Evolutionary conservation across 129 eudicot genomes (phyloP).

Genomic region (Ambrosia artemisiifolia): DNA sequence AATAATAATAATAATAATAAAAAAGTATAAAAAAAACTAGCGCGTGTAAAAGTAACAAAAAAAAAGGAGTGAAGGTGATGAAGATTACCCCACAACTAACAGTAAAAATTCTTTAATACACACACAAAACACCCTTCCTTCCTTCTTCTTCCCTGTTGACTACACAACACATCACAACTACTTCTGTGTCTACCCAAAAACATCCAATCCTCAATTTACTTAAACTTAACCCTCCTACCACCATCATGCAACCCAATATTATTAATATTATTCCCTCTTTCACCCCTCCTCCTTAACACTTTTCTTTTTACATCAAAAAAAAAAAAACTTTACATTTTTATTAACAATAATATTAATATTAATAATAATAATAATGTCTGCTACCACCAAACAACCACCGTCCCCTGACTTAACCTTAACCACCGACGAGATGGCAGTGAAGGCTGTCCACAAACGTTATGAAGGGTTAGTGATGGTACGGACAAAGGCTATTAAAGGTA

Average conservation of each 20-base stretch:
- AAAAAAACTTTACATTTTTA: not conserved
- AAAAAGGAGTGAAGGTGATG: constrained; percentile 14
- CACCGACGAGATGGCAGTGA: constrained; percentile 62
- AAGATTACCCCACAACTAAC: constrained; percentile 10
- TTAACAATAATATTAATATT: too few relatives aligned
- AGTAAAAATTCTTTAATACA: constrained; percentile 21
- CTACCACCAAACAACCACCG: constrained; percentile 31
- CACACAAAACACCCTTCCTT: constrained; percentile 12
- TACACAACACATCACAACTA: constrained; percentile 19
- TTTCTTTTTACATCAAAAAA: not conserved
- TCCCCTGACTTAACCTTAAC: not conserved
- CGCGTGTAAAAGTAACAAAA: constrained; percentile 23
- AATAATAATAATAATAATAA: too few relatives aligned
- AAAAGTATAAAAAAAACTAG: not conserved
- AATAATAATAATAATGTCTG: too few relatives aligned
- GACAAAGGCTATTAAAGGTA: constrained; percentile 81
- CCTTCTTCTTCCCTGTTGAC: constrained; percentile 28
- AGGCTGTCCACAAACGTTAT: constrained; percentile 72
- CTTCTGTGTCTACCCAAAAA: constrained; percentile 17
- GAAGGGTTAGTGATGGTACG: constrained; percentile 85
- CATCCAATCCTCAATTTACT: constrained; percentile 24
- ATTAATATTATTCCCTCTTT: constrained; percentile 17
- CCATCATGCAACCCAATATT: constrained; percentile 19
- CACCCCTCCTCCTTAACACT: constrained; percentile 14
- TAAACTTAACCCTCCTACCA: constrained; percentile 20